Percentiles rank a stretch among this genome's conserved stretches.
These are phyloP conservation scores for Fusarium circinatum DNA, from an alignment of 2,329 filamentous ascomycete genomes.

Conservation along the genomic window DNA sequence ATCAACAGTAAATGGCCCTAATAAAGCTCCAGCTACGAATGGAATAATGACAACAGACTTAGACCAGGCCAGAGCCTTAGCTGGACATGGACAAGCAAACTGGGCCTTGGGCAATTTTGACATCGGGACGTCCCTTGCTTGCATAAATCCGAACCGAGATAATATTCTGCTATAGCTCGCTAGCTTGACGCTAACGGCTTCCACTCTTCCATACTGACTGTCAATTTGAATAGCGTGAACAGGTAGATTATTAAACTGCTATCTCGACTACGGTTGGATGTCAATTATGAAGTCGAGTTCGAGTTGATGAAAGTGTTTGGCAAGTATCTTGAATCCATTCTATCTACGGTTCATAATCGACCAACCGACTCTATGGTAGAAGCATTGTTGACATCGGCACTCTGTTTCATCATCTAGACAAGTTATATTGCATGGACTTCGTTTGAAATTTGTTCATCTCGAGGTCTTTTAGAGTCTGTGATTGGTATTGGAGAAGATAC, in stretches of 20 bases:
- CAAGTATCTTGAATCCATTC: neutral
- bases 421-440: neutral
- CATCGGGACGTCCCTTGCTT: slow-evolving; percentile 26
- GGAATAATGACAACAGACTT: slow-evolving; percentile 1
- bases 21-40: neutral
- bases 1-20: neutral
- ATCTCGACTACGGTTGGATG: neutral
- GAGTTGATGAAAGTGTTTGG: neutral
- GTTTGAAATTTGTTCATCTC: neutral
- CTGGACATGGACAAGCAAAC: slow-evolving; percentile 5
- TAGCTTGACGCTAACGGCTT: slow-evolving; percentile 16
- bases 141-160: slow-evolving; percentile 16
- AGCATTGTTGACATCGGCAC: neutral
- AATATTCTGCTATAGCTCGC: neutral
- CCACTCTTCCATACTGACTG: neutral
- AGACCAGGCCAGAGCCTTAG: neutral
- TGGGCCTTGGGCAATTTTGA: slow-evolving; percentile 2
- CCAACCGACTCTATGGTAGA: neutral
- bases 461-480: neutral
- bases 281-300: neutral
- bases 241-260: neutral
- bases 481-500: neutral
- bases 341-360: neutral
- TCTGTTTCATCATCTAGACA: neutral
- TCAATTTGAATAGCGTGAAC: neutral